Evolutionary conservation across 257 asterid species (phyloP).

Genomic region (Solanum verrucosum): DNA sequence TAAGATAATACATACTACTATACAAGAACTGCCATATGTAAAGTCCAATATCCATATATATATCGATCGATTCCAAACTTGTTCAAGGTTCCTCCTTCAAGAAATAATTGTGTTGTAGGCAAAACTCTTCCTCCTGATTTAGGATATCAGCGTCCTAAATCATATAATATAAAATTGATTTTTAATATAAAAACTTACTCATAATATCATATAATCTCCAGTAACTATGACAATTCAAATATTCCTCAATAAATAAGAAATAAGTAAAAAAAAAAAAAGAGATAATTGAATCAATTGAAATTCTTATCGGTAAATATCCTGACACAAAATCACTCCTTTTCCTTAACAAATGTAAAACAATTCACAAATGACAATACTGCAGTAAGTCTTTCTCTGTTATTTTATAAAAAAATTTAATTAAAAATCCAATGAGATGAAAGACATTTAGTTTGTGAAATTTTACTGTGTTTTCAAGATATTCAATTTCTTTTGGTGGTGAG

Average conservation of each 20-base stretch:
- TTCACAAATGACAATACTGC: not conserved
- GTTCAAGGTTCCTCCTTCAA: constrained; percentile 38
- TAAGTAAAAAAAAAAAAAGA: too few species aligned
- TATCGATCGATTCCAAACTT: not conserved
- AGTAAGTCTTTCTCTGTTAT: not conserved
- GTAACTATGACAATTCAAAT: too few species aligned
- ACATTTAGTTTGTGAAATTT: not conserved
- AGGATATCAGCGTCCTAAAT: constrained; percentile 28
- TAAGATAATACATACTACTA: not conserved
- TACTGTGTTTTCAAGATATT: not conserved
- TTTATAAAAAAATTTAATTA: too few species aligned
- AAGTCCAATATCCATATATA: not conserved
- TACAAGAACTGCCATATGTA: not conserved
- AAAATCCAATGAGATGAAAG: not conserved
- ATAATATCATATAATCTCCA: too few species aligned
- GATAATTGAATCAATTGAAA: too few species aligned
- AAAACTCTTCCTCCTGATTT: constrained; percentile 66
- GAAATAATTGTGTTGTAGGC: constrained; percentile 69
- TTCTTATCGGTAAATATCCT: too few species aligned
- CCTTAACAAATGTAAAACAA: too few species aligned
- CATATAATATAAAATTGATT: too few species aligned
- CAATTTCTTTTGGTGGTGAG: not conserved
- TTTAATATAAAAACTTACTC: too few species aligned
- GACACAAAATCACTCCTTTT: too few species aligned
- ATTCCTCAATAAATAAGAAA: too few species aligned